Evolutionary conservation across 345 rosid genomes (phyloP).

Genomic region (Lepidium sativum): DNA sequence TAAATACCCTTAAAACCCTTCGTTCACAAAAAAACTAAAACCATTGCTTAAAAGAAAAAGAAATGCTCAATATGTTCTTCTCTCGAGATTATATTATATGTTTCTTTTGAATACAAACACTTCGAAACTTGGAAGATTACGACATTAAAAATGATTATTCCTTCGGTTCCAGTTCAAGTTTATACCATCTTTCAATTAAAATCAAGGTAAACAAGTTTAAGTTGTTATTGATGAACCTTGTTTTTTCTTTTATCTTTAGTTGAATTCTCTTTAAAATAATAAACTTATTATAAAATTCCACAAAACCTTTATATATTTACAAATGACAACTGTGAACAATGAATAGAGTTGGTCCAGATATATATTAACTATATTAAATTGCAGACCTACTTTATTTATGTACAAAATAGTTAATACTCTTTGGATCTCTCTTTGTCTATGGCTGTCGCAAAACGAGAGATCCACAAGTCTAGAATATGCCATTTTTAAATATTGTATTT

Average conservation of each 20-base stretch:
- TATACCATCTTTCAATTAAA: slow-evolving; percentile 16
- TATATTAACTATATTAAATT: not conserved
- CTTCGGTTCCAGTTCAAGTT: not conserved
- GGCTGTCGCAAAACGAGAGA: slow-evolving; percentile 9
- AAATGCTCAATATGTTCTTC: not conserved
- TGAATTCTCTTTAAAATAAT: no score
- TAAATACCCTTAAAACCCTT: not conserved
- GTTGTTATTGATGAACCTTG: not conserved
- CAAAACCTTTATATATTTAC: no score
- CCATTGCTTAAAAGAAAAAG: not conserved
- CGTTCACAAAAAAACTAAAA: not conserved
- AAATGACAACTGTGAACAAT: slow-evolving; percentile 24
- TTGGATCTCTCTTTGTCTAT: slow-evolving; percentile 4
- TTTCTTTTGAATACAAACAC: not conserved
- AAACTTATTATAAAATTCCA: no score
- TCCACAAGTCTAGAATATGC: slow-evolving; percentile 26
- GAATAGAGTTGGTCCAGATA: slow-evolving; percentile 19
- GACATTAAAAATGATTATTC: not conserved
- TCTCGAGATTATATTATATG: not conserved
- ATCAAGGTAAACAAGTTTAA: slow-evolving; percentile 25
- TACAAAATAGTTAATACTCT: not conserved
- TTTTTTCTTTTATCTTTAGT: not conserved
- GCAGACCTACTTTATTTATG: slow-evolving; percentile 1
- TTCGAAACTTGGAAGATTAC: no score
- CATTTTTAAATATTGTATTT: not conserved